These are phyloP conservation scores for Barbarea vulgaris DNA, from an alignment of 345 rosid species.

Conservation along the genomic window DNA sequence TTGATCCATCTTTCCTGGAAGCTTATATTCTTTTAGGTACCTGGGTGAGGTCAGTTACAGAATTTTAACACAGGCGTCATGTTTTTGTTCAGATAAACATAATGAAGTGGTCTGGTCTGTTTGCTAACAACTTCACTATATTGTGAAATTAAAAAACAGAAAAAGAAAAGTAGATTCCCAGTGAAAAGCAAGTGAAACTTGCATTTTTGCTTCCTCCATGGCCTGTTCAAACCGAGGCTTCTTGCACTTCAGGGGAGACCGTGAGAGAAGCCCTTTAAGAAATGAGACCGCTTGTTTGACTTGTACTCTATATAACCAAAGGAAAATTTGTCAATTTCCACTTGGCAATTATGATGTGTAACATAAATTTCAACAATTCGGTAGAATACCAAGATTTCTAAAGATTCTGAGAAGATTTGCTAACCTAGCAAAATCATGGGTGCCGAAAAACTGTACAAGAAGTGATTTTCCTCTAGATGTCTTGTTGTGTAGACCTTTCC, in stretches of 20 bases:
- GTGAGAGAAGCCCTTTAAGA: slow-evolving; percentile 90
- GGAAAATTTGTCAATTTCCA: slow-evolving; percentile 16
- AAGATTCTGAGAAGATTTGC: slow-evolving; percentile 22
- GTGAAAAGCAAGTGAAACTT: slow-evolving; percentile 40
- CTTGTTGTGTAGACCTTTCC: slow-evolving; percentile 57
- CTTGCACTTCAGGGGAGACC: slow-evolving; percentile 88
- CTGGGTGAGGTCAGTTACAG: slow-evolving; percentile 47
- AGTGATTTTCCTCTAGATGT: slow-evolving; percentile 62
- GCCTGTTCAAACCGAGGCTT: slow-evolving; percentile 73
- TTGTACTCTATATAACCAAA: slow-evolving; percentile 66
- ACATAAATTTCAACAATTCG: slow-evolving; percentile 5
- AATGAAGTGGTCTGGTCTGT: slow-evolving; percentile 9
- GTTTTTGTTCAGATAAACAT: slow-evolving; percentile 18
- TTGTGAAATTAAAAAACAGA: neutral
- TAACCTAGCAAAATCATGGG: slow-evolving; percentile 99
- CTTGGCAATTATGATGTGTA: neutral
- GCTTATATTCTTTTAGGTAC: slow-evolving; percentile 87
- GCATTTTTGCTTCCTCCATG: slow-evolving; percentile 94
- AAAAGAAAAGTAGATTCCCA: slow-evolving; percentile 22
- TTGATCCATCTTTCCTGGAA: slow-evolving; percentile 82
- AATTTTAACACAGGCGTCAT: slow-evolving; percentile 15
- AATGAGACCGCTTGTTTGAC: slow-evolving; percentile 85
- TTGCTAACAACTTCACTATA: slow-evolving; percentile 6
- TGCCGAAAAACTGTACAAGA: slow-evolving; percentile 93
- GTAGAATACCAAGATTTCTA: slow-evolving; percentile 7